Conservation (phyloP, 345 rosid species). For the Atalantia buxifolia region DNA sequence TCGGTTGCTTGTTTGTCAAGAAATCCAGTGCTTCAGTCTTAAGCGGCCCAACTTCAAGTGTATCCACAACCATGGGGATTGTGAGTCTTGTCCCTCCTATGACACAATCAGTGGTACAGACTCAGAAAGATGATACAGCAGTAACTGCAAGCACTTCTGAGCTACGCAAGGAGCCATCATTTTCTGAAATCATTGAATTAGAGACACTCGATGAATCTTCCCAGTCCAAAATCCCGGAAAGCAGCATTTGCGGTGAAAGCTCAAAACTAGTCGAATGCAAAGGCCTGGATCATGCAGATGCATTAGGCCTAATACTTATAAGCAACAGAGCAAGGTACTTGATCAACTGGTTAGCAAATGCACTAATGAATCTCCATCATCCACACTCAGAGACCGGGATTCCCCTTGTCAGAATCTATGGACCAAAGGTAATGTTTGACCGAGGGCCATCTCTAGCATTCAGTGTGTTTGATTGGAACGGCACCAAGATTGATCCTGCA, state of each 20-base stretch:
- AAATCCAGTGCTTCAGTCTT: constrained; percentile 48
- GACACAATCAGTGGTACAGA: neutral
- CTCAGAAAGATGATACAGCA: neutral
- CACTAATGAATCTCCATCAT: constrained; percentile 59
- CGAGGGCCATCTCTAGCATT: constrained; percentile 69
- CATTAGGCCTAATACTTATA: constrained; percentile 55
- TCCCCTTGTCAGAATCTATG: constrained; percentile 58
- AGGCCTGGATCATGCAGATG: constrained; percentile 75
- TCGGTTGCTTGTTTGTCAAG: constrained; percentile 73
- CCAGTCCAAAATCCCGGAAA: neutral
- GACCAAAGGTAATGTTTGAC: constrained; percentile 48
- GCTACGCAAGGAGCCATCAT: constrained; percentile 17
- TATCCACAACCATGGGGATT: constrained; percentile 29
- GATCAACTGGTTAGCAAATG: constrained; percentile 71
- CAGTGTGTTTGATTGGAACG: constrained; percentile 89
- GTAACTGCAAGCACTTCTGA: neutral
- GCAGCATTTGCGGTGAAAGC: neutral
- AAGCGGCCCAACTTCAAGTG: constrained; percentile 25
- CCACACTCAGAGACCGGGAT: constrained; percentile 42
- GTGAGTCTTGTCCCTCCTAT: constrained; percentile 31
- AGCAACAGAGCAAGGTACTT: constrained; percentile 56
- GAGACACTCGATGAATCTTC: constrained; percentile 17
- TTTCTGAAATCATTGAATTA: constrained; percentile 34
- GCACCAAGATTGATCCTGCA: constrained; percentile 59
- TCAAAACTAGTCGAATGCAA: constrained; percentile 34